Base-by-base conservation (phyloP, 192 early-diverging fungal genomes). In the Dispira simplex region DNA sequence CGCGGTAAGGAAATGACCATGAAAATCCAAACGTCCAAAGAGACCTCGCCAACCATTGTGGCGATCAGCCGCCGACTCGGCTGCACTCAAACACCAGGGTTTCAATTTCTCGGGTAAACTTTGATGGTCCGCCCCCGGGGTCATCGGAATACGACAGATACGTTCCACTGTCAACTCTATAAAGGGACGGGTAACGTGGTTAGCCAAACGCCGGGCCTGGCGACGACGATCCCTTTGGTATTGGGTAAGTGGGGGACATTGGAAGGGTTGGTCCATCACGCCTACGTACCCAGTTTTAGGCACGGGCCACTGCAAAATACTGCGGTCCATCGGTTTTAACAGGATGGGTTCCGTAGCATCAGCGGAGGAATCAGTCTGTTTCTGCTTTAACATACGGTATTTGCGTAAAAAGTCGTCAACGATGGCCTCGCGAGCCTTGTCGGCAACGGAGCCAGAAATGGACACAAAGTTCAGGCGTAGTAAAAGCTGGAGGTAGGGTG, bases 1-100 rank as follows among this genome's bases (percentile, higher is more conserved):
- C 8, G 80, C 76, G 0, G 83, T 85, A 21, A 69, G 65, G 71
- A 85, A 86, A 46, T 66, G 74, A 0, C 78, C 74, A 20, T 83
- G 67, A n/a, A 78, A 82, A 49, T 84, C 74, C 12, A 87, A 60
- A 11, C 85, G 72, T 1, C 83, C 83, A 58, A 68, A 85, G 10
- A 83, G 59, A 1, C 83, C 83, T 70, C 80, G 81, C 84, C 82
- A 84, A 18, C 79, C 80, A 55, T 76, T 76, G 62, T 84, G 75
- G 9, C 79, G 70, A 18, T 67, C 62, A 11, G 81, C 79, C 3
- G 80, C 78, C 25, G 76, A 78, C 21, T 77, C 74, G 21, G 72
- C 70, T 23, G 69, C 64, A 13, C 71, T 73, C 21, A 83, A 46
- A 52, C 83, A 81, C 79, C 81, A 85, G 0, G 78, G 79, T 66